These are phyloP conservation scores for Kalanchoe fedtschenkoi DNA, from an alignment of 164 flowering plant species.

Conservation along the genomic window DNA sequence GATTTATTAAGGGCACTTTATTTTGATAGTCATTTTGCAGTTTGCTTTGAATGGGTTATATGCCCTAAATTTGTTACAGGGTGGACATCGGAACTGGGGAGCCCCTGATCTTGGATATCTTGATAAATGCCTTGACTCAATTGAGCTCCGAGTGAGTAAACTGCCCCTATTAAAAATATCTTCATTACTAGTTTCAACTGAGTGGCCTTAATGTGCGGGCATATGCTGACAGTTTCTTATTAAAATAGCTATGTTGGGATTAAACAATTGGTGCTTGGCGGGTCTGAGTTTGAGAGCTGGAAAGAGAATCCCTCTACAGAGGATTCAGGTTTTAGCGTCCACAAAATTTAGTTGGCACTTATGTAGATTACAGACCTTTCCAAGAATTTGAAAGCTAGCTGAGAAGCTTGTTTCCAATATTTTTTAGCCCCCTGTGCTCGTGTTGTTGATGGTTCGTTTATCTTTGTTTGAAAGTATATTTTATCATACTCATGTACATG, in stretches of 20 bases:
- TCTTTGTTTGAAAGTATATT: too few species aligned
- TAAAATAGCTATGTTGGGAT: constrained; percentile 66
- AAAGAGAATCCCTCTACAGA: constrained; percentile 61
- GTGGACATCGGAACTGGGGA: constrained; percentile 79
- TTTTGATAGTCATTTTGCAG: neutral
- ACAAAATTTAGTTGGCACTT: constrained; percentile 45
- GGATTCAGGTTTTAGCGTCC: constrained; percentile 64
- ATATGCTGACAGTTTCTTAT: neutral
- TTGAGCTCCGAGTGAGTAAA: constrained; percentile 84
- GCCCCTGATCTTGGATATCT: constrained; percentile 58
- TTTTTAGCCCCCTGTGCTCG: too few species aligned
- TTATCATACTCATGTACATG: too few species aligned
- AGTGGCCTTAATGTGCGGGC: neutral
- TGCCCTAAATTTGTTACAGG: constrained; percentile 30
- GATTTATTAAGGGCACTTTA: neutral
- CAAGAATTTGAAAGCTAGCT: too few species aligned
- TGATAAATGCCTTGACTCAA: constrained; percentile 80
- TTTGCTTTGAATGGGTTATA: neutral
- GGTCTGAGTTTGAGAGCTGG: constrained; percentile 76
- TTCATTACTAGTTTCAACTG: neutral
- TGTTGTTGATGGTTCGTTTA: too few species aligned
- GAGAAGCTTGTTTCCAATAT: too few species aligned
- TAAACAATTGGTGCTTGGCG: constrained; percentile 80
- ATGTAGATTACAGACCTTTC: neutral
- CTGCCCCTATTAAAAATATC: neutral